Conservation (phyloP, 345 rosid genomes). For the Turnera subulata region DNA sequence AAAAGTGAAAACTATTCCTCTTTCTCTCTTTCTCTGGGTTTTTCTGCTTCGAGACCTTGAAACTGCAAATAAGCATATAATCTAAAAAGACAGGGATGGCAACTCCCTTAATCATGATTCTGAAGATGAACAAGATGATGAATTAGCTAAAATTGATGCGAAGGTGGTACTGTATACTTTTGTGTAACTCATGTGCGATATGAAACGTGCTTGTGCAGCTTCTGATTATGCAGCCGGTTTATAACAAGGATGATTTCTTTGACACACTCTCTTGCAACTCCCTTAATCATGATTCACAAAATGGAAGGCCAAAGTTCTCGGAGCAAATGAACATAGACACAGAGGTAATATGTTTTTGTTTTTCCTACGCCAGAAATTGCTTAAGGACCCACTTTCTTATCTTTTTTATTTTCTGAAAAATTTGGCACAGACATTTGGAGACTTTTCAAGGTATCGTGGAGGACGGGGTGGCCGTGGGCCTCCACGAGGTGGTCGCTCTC, state of each 20-base stretch:
- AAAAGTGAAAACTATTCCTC: too few relatives aligned
- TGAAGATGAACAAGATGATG: constrained; percentile 41
- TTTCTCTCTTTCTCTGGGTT: too few relatives aligned
- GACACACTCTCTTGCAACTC: constrained; percentile 70
- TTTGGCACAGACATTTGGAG: constrained; percentile 27
- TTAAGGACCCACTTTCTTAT: neutral
- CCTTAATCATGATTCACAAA: constrained; percentile 44
- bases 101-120: constrained; percentile 44
- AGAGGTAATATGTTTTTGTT: constrained; percentile 45
- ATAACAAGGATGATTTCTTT: constrained; percentile 92
- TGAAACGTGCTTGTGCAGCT: too few relatives aligned
- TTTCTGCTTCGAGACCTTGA: too few relatives aligned
- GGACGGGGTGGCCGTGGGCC: constrained; percentile 22
- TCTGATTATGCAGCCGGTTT: constrained; percentile 50
- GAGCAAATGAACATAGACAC: constrained; percentile 86
- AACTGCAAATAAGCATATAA: too few relatives aligned
- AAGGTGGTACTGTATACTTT: too few relatives aligned
- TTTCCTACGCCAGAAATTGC: neutral
- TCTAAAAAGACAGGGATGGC: too few relatives aligned
- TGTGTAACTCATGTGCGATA: too few relatives aligned
- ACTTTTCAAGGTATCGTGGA: constrained; percentile 23
- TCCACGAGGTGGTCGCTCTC: constrained; percentile 22
- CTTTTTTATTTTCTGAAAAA: neutral
- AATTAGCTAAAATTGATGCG: too few relatives aligned
- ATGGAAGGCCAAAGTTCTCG: constrained; percentile 70